Percentiles rank a stretch among this genome's conserved stretches.
These are phyloP conservation scores for Furcasterigmium furcatum DNA, from an alignment of 2,329 filamentous ascomycete species.

Conservation along the genomic window DNA sequence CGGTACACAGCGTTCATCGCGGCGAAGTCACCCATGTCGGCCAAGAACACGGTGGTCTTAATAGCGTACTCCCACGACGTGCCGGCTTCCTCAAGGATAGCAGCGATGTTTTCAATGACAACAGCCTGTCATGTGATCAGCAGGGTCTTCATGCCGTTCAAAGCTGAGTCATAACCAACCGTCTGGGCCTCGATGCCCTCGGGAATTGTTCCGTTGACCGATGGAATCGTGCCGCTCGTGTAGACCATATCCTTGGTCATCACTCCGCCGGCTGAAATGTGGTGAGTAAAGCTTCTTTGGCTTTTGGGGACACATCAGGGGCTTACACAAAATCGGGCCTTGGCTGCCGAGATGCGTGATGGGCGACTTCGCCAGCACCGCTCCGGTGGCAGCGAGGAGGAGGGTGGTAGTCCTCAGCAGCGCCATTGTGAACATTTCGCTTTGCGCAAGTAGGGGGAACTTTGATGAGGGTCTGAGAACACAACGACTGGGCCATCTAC, in stretches of 20 bases:
- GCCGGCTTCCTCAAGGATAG: conserved; percentile 14
- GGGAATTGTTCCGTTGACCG: conserved; percentile 13
- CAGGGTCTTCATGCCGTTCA: neutral
- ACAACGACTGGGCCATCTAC: too few species aligned
- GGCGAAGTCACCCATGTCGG: conserved; percentile 16
- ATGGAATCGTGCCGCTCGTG: conserved; percentile 12
- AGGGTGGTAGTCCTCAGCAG: conserved; percentile 5
- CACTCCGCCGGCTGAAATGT: conserved; percentile 10
- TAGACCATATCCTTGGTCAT: conserved; percentile 11
- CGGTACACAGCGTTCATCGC: conserved; percentile 15
- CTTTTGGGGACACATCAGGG: too few species aligned
- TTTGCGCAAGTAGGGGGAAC: too few species aligned
- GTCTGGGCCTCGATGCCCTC: conserved; percentile 15
- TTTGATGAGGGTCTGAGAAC: too few species aligned
- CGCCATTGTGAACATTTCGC: conserved; percentile 3
- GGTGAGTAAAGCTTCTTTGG: neutral
- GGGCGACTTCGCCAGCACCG: conserved; percentile 6
- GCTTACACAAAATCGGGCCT: conserved; percentile 13
- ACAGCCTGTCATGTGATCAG: neutral
- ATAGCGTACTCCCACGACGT: conserved; percentile 14
- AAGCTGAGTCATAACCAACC: conserved; percentile 1
- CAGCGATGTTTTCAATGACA: conserved; percentile 11
- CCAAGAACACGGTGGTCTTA: conserved; percentile 15
- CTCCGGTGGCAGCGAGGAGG: conserved; percentile 7
- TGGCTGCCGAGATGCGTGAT: conserved; percentile 10